Evolutionary conservation across 1,284 basidiomycete species (phyloP).

Genomic region (Ceratobasidium sp.): DNA sequence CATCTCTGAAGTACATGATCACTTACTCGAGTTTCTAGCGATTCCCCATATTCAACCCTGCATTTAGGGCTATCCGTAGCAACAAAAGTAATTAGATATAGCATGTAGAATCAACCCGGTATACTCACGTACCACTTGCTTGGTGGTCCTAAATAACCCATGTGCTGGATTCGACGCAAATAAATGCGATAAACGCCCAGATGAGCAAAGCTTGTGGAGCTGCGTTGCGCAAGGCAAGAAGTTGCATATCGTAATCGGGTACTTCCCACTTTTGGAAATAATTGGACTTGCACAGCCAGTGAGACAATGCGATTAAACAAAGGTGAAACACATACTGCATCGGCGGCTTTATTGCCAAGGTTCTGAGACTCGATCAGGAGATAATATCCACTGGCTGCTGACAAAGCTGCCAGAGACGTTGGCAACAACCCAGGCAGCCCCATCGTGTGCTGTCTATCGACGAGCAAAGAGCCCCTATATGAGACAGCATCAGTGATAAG

Average conservation of each 20-base stretch:
- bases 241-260: constrained; percentile 5
- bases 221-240: constrained; percentile 8
- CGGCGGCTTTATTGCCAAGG: constrained; percentile 7
- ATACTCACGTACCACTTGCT: too few relatives aligned
- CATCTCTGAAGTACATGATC: too few relatives aligned
- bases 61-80: too few relatives aligned
- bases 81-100: too few relatives aligned
- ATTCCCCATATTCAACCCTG: too few relatives aligned
- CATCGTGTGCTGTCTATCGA: background rate
- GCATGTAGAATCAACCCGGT: too few relatives aligned
- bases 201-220: constrained; percentile 11
- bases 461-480: background rate
- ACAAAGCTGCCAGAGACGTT: background rate
- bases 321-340: constrained; percentile 24
- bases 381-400: constrained; percentile 14
- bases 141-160: too few relatives aligned
- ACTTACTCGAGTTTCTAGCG: too few relatives aligned
- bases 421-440: background rate
- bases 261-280: constrained; percentile 25
- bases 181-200: constrained; percentile 9
- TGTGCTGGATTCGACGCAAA: too few relatives aligned
- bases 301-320: too few relatives aligned
- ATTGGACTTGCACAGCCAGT: background rate
- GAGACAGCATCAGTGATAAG: background rate
- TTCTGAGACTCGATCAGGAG: constrained; percentile 11